Evolutionary conservation across 2,329 filamentous ascomycete genomes (phyloP).

Genomic region (Aspergillus novofumigatus): DNA sequence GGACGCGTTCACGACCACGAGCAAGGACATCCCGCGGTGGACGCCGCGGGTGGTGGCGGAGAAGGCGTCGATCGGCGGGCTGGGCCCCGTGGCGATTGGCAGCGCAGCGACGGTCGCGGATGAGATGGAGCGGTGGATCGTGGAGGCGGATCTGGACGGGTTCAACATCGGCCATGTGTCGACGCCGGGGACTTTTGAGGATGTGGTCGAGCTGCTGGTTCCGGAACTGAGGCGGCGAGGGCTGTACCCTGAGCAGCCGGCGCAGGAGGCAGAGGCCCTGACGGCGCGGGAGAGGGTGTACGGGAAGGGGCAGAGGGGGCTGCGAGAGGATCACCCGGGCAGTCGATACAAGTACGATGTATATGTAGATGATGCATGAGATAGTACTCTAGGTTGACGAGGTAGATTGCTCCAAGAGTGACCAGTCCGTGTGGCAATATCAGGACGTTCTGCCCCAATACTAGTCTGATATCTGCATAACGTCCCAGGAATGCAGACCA

Average conservation of each 20-base stretch:
- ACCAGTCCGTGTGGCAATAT: too few species aligned
- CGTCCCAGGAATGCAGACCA: not conserved
- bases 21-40: conserved; percentile 45
- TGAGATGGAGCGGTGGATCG: conserved; percentile 46
- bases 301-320: conserved; percentile 53
- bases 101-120: conserved; percentile 45
- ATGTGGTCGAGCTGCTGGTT: conserved; percentile 48
- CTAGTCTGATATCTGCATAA: too few species aligned
- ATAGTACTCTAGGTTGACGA: too few species aligned
- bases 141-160: conserved; percentile 41
- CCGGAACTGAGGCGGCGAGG: conserved; percentile 45
- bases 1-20: conserved; percentile 48
- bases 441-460: too few species aligned
- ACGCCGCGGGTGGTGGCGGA: conserved; percentile 46
- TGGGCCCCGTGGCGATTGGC: conserved; percentile 48
- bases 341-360: conserved; percentile 60
- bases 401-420: too few species aligned
- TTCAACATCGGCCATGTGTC: conserved; percentile 47
- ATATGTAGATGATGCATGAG: conserved; percentile 49
- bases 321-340: conserved; percentile 58
- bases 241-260: conserved; percentile 37
- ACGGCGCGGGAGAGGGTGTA: conserved; percentile 60
- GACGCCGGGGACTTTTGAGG: conserved; percentile 51
- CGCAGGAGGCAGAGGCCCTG: conserved; percentile 22
- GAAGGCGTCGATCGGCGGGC: conserved; percentile 46